A percentile compares a stretch with the other conserved stretches of the same genome.
Evolutionary conservation across 1,284 basidiomycete species (phyloP).

Genomic region (Jaminaea rosea): DNA sequence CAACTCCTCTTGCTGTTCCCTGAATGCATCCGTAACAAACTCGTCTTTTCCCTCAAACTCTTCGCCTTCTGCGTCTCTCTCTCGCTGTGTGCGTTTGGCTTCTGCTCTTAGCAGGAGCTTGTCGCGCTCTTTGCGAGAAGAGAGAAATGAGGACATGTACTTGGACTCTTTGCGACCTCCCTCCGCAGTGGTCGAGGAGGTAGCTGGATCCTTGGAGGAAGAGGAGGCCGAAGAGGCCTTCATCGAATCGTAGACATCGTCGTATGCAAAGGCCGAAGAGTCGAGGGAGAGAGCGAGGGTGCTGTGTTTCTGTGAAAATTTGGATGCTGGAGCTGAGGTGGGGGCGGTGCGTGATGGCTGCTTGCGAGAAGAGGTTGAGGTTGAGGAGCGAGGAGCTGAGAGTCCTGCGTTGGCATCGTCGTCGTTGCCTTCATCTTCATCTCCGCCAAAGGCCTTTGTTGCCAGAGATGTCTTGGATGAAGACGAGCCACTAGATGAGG

Average conservation of each 20-base stretch:
- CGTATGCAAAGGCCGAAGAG: conserved; percentile 82
- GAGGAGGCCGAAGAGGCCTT: no score
- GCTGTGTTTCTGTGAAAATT: conserved; percentile 20
- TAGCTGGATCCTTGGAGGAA: no score
- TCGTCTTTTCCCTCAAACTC: conserved; percentile 88
- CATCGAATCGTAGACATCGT: conserved; percentile 92
- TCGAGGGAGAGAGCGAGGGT: conserved; percentile 68
- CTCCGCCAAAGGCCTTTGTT: neutral
- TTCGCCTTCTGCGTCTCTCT: conserved; percentile 85
- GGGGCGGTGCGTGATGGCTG: neutral
- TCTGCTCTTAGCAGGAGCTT: conserved; percentile 88
- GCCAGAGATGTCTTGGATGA: neutral
- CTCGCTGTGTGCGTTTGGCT: conserved; percentile 91
- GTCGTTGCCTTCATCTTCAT: conserved; percentile 17
- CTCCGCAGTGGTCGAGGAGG: conserved; percentile 59
- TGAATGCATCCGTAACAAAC: conserved; percentile 95
- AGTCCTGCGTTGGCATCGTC: conserved; percentile 8
- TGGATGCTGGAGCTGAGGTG: conserved; percentile 21
- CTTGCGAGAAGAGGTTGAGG: neutral
- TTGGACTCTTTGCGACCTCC: conserved; percentile 60
- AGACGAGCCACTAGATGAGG: neutral
- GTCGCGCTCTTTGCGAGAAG: conserved; percentile 74
- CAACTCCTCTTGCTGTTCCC: conserved; percentile 88
- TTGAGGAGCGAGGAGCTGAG: neutral
- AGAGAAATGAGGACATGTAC: conserved; percentile 74